These are phyloP conservation scores for Pyrus communis DNA, from an alignment of 306 rosid species.

Conservation along the genomic window DNA sequence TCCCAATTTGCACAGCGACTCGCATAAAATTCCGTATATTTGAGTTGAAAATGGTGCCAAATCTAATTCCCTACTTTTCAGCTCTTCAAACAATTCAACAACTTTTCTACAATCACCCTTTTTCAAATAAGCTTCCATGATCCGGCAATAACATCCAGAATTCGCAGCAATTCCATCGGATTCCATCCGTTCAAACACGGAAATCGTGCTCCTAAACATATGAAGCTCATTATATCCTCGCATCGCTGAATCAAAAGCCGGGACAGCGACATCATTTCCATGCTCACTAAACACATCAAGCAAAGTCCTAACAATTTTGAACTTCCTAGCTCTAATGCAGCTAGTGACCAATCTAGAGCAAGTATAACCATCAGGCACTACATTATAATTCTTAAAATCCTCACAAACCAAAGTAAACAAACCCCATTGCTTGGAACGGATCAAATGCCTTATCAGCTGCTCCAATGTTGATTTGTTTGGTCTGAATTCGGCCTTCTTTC, in stretches of 20 bases:
- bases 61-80: slow-evolving; percentile 20
- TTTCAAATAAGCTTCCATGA: slow-evolving; percentile 54
- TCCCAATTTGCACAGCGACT: slow-evolving; percentile 42
- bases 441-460: slow-evolving; percentile 51
- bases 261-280: slow-evolving; percentile 23
- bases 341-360: slow-evolving; percentile 45
- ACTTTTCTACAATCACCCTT: slow-evolving; percentile 35
- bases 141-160: slow-evolving; percentile 38
- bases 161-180: slow-evolving; percentile 18
- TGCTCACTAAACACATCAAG: slow-evolving; percentile 27
- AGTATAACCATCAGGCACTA: slow-evolving; percentile 45
- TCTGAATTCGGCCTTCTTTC: slow-evolving; percentile 45
- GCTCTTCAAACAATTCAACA: slow-evolving; percentile 40
- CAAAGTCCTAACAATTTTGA: slow-evolving; percentile 37
- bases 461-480: slow-evolving; percentile 41
- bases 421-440: slow-evolving; percentile 49
- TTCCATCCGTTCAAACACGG: slow-evolving; percentile 31
- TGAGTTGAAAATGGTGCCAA: slow-evolving; percentile 19
- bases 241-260: slow-evolving; percentile 48
- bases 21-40: slow-evolving; percentile 36
- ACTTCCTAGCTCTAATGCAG: slow-evolving; percentile 52
- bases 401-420: slow-evolving; percentile 27
- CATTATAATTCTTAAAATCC: slow-evolving; percentile 43
- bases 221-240: slow-evolving; percentile 61
- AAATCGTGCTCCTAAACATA: slow-evolving; percentile 51